Evolutionary conservation across 257 asterid genomes (phyloP), one percentile per base, ranked within the genome.

Genomic region (Ligustrum vulgare): DNA sequence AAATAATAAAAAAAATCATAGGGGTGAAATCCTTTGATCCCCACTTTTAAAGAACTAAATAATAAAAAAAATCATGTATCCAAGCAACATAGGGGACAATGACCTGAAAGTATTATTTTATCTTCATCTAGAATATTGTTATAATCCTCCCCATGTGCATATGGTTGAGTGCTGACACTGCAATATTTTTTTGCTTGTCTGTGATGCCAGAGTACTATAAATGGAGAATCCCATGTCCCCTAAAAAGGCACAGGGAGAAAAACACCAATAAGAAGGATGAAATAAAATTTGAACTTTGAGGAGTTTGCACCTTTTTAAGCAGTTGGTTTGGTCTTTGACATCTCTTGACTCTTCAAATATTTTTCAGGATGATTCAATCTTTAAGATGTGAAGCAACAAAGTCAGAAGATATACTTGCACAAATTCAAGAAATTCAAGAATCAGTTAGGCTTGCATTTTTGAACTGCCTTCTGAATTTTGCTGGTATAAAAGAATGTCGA

Each of bases 361-460:
- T 77, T 79, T 76, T 37, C 95, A 94, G 99, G 91, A 86, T 90
- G 90, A 83, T 94, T 80, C 91, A 78, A 54, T 85, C 99, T 81
- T 80, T 91, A 89, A 93, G 80, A 81, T 84, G 88, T 80, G 95
- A 92, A 79, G 87, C 93, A 69, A 86, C 83, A 78, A 94, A 83
- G 81, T 89, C 96, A 58, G 98, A 89, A 71, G 98, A 94, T 75
- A 81, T 86, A 69, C 86, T 67, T 84, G 77, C 82, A 49, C 94
- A 91, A 87, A 93, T 94, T 84, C 96, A 89, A 81, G 98, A 88
- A 80, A 89, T 92, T 74, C 98, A 90, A 76, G 98, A 94, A 77
- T 88, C 99, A 71, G 91, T 94, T 78, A 86, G 98, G 81, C 89
- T 91, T 82, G 92, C 98, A 74, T 89, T 94, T 80, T 80, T 94